Evolutionary conservation across 2,329 filamentous ascomycete genomes (phyloP), one percentile per base, ranked within the genome.

Genomic region (Ophiostoma pallidulum): DNA sequence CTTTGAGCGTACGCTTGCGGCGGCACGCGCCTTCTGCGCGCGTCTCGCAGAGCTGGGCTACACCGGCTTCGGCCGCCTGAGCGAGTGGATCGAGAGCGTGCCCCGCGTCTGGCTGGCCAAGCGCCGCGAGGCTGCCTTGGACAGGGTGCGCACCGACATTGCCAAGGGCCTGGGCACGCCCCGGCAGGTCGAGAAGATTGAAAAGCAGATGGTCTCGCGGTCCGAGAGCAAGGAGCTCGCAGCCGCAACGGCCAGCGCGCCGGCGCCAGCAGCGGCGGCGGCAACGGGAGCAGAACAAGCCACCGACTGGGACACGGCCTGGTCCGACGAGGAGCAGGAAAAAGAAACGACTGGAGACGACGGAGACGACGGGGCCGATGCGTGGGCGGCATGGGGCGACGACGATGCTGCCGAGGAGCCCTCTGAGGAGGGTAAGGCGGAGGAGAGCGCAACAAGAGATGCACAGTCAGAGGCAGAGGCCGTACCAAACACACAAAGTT

Each of bases 71-170:
- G 68, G 73, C 13, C 77, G 82, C 28, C 66, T 98, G 32, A 72
- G 77, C 38, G 79, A 86, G 20, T 98, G 92, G 91, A 81, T 87
- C 0, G 77, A 82, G 35, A 81, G 83, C 52, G 84, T 87, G 1
- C 86, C 89, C 0, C 79, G 80, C 49, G 81, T 88, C 22, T 98
- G 92, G 92, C 74, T 97, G 13, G 78, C 78, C 2, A 91, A 88
- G 61, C 84, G 89, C 54, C 80, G 86, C 58, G 89, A 94, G 58
- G 80, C 75, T 29, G 82, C 87, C 0, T 73, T 98, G 20, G 83
- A 90, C 52, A 74, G 77, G 29, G 80, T 94, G 12, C 79, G 92
- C 20, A 75, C 67, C 18, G 76, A 83, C 39, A 72, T 96, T 3
- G 73, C 80, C 4, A 68, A 69, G 44, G 86, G 65, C 1, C 74